A percentile compares a stretch with the other conserved stretches of the same genome.
Evolutionary conservation across 495 filamentous ascomycete genomes (phyloP).

Genomic region (Xanthoparmelia taractica): DNA sequence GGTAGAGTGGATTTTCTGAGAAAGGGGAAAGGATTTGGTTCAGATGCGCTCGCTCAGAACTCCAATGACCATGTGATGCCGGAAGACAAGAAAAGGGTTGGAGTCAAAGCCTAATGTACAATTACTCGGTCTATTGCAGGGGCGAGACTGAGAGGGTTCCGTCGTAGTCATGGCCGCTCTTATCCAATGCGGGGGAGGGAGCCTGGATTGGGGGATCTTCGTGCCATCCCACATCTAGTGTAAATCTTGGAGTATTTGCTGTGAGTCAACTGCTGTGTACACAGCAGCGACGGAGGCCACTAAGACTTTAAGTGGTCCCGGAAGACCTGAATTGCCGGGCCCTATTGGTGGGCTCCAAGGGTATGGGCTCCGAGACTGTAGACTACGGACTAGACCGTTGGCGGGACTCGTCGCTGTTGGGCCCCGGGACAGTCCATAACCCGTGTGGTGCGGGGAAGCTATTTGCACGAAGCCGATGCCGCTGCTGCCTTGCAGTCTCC

Average conservation of each 20-base stretch:
- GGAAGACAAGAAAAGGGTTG: background rate
- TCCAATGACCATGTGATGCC: background rate
- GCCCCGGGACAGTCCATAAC: background rate
- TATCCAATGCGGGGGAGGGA: background rate
- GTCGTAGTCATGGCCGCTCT: background rate
- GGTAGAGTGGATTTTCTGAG: too few relatives aligned
- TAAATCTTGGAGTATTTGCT: background rate
- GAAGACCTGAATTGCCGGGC: background rate
- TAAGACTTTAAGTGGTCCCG: background rate
- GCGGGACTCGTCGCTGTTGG: background rate
- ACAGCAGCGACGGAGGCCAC: background rate
- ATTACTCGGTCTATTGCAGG: background rate
- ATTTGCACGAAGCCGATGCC: conserved; percentile 10
- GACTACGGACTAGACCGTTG: background rate
- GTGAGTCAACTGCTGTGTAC: background rate
- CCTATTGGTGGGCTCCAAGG: background rate
- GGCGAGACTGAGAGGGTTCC: background rate
- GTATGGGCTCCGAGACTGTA: background rate
- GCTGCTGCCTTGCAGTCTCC: conserved; percentile 16
- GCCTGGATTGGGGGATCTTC: background rate
- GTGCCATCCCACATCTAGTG: background rate
- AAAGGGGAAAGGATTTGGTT: too few relatives aligned
- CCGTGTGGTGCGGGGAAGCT: background rate
- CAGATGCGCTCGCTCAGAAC: background rate
- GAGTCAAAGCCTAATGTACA: background rate